These are phyloP conservation scores for Zygosaccharomyces sapae DNA, from an alignment of 1,139 yeast genomes.

Conservation along the genomic window DNA sequence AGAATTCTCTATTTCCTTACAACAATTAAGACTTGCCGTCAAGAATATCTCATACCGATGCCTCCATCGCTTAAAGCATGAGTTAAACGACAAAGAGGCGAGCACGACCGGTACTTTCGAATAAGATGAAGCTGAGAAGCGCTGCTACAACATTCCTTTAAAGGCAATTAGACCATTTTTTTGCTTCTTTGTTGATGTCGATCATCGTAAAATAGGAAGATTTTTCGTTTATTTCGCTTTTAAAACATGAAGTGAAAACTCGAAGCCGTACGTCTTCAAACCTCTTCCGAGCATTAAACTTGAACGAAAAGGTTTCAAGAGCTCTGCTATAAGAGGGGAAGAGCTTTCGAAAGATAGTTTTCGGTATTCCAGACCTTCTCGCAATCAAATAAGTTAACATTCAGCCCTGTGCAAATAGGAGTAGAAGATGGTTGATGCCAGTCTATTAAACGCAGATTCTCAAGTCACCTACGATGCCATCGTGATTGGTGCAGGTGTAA, in stretches of 20 bases:
- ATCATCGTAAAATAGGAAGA: no score
- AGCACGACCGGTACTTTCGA: neutral
- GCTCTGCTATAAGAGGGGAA: neutral
- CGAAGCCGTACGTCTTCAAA: constrained; percentile 4
- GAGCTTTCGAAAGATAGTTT: neutral
- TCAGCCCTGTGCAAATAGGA: neutral
- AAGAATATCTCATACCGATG: constrained; percentile 16
- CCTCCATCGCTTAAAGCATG: neutral
- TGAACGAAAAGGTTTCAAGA: neutral
- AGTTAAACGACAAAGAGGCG: neutral
- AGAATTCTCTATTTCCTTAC: constrained; percentile 20
- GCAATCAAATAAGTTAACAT: neutral
- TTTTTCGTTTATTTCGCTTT: constrained; percentile 6
- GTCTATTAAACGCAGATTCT: constrained; percentile 31
- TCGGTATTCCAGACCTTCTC: neutral
- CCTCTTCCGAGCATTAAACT: neutral
- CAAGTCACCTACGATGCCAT: constrained; percentile 40
- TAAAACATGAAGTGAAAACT: constrained; percentile 1
- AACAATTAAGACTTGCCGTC: constrained; percentile 16
- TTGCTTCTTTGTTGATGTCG: neutral
- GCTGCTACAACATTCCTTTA: neutral
- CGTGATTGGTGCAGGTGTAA: constrained; percentile 86
- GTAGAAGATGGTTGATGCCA: constrained; percentile 12
- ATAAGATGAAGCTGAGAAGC: neutral
- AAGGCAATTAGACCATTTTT: neutral